Conservation (phyloP, 352 stramenopile species). For the Achlya hypogyna region DNA sequence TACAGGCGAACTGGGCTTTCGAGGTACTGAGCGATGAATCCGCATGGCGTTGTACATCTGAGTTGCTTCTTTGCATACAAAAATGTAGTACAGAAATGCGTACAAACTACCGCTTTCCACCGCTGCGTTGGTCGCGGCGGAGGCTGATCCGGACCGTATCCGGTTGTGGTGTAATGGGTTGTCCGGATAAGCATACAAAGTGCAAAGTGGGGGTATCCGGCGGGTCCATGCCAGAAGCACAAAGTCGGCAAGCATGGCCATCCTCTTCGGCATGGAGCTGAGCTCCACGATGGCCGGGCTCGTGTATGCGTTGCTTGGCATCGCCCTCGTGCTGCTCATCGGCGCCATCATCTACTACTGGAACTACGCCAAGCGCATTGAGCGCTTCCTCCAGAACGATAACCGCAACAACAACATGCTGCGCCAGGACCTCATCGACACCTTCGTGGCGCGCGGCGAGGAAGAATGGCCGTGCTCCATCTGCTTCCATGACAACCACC, state of each 20-base stretch:
- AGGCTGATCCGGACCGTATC: neutral
- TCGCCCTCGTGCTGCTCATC: conserved; percentile 59
- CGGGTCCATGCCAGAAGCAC: neutral
- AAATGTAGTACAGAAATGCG: neutral
- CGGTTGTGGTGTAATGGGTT: neutral
- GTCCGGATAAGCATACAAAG: neutral
- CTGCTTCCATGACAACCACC: conserved; percentile 83
- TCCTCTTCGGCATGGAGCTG: conserved; percentile 73
- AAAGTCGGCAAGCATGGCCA: conserved; percentile 38
- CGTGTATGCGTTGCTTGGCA: conserved; percentile 66
- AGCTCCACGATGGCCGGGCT: conserved; percentile 51
- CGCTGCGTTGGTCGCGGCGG: neutral
- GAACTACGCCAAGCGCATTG: conserved; percentile 81
- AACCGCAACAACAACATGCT: conserved; percentile 87
- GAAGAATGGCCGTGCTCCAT: conserved; percentile 81
- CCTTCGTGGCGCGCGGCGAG: conserved; percentile 67
- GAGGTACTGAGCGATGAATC: neutral
- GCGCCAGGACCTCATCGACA: conserved; percentile 76
- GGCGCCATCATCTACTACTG: conserved; percentile 81
- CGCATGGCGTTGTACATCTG: neutral
- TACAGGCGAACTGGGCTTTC: neutral
- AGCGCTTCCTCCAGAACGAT: conserved; percentile 70
- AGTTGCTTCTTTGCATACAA: neutral
- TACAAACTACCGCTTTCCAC: neutral
- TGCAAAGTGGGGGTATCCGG: neutral